Evolutionary conservation across 2,329 filamentous ascomycete genomes (phyloP), one percentile per base, ranked within the genome.

Genomic region (Coleophoma cylindrospora): DNA sequence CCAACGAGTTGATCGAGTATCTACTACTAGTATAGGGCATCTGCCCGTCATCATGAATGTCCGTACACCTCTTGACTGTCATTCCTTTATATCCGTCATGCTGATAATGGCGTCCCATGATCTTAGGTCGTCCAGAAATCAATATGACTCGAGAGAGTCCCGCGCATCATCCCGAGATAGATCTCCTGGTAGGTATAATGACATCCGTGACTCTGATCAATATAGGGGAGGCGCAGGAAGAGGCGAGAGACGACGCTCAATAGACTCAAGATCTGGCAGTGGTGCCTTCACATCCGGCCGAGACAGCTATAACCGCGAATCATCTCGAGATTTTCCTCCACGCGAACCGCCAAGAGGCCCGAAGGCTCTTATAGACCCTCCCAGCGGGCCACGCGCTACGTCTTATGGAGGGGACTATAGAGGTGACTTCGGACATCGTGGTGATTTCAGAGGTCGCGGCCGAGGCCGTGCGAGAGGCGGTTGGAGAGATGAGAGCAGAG

Each of bases 261-360:
- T 59, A 40, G 60, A 61, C 50, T 47, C 55, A 15, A 52, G 60
- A 41, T 50, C 56, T 15, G 64, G 59, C 61, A 74, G 75, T 50
- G 74, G 78, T 27, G 70, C 74, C n/a, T 88, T 88, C 53, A 79
- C 77, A 57, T 68, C 77, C 2, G 79, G 76, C 58, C 75, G 83
- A 57, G 81, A 84, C 57, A 66, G 62, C 12, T 83, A 83, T 13
- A 50, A 51, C 40, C 58, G 61, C 48, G 64, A 66, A 33, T 53
- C 56, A 41, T 54, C 57, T 22, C 49, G 63, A 54, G 63, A 66
- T 37, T 64, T 58, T 56, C 77, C 64, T 66, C 74, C 77, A 12
- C 78, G 86, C 57, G 89, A 95, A 55, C 85, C 88, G 2, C 91
- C 91, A 3, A 80, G 90, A 50, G 91, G 88, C 0, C 90, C 91